A percentile compares a stretch with the other conserved stretches of the same genome.
phyloP scores from a whole-genome alignment of 73 alveolate species.

The Diophrys sp. region DNA sequence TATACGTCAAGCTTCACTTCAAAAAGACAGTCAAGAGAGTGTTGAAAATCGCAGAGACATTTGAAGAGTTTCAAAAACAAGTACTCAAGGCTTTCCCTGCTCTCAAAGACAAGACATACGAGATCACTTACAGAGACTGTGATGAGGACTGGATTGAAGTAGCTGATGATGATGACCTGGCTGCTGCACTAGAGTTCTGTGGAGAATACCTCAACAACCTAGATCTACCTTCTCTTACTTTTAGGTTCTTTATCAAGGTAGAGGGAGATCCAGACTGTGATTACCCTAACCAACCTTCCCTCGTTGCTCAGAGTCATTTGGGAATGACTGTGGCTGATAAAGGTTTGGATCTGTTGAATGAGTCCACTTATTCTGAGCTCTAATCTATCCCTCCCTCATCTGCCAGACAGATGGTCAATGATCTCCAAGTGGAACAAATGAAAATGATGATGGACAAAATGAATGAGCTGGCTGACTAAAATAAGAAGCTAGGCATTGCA shows the following conservation, averaged over 20 bases:
- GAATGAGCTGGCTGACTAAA: neutral
- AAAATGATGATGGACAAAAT: neutral
- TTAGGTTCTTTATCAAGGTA: neutral
- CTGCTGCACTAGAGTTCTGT: conserved; percentile 30
- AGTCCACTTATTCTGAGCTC: neutral
- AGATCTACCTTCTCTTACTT: neutral
- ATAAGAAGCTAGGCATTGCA: neutral
- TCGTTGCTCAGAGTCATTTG: no score
- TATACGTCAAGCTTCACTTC: conserved; percentile 15
- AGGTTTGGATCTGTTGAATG: neutral
- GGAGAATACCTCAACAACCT: conserved; percentile 8
- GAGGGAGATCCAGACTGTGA: neutral
- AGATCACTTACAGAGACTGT: conserved; percentile 21
- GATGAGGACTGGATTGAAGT: conserved; percentile 29
- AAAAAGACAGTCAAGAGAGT: conserved; percentile 19
- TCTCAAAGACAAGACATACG: conserved; percentile 14
- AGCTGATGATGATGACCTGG: conserved; percentile 50
- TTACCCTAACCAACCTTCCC: no score
- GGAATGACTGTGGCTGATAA: no score
- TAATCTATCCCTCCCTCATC: conserved; percentile 1
- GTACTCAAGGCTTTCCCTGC: conserved; percentile 18
- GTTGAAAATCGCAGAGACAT: conserved; percentile 18
- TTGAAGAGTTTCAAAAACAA: conserved; percentile 11
- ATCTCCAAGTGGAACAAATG: neutral
- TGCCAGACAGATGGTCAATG: neutral